Conservation (phyloP, 2,329 filamentous ascomycete genomes). For the Teratosphaeriaceae sp. region DNA sequence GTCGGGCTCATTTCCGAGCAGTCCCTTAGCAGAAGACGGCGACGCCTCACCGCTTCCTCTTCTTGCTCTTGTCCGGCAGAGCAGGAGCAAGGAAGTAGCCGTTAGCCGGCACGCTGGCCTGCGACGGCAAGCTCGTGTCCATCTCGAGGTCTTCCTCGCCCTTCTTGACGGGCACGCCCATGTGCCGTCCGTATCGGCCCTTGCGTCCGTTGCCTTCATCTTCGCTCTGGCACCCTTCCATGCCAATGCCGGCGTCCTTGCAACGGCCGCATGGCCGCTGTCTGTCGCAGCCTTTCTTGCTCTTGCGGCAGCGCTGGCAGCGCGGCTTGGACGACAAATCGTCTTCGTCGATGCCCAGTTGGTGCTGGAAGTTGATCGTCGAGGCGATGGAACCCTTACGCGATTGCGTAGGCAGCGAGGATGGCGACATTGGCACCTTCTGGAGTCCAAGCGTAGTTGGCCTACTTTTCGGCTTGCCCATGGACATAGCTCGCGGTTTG, state of each 20-base stretch:
- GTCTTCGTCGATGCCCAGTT: slow-evolving; percentile 63
- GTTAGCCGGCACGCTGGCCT: slow-evolving; percentile 17
- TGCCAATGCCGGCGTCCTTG: slow-evolving; percentile 88
- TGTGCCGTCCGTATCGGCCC: slow-evolving; percentile 73
- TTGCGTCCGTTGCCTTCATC: slow-evolving; percentile 97
- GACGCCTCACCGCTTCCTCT: slow-evolving; percentile 49
- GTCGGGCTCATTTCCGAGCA: neutral
- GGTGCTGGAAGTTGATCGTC: slow-evolving; percentile 55
- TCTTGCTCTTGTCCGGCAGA: slow-evolving; percentile 56
- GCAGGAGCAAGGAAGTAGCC: slow-evolving; percentile 29
- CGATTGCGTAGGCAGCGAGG: slow-evolving; percentile 60
- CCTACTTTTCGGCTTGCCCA: slow-evolving; percentile 49
- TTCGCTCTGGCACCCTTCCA: slow-evolving; percentile 93
- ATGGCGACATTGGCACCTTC: slow-evolving; percentile 46
- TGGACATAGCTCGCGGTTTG: slow-evolving; percentile 29
- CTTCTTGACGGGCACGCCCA: slow-evolving; percentile 62
- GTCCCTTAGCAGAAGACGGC: neutral
- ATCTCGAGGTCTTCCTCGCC: slow-evolving; percentile 18
- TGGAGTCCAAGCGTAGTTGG: slow-evolving; percentile 15
- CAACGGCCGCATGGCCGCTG: slow-evolving; percentile 93
- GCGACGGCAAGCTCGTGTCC: slow-evolving; percentile 19
- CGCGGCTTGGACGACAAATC: slow-evolving; percentile 92
- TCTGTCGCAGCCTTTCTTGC: slow-evolving; percentile 97
- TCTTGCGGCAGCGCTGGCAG: slow-evolving; percentile 97
- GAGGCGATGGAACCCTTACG: slow-evolving; percentile 66